Percentiles rank a stretch among this genome's conserved stretches.
Evolutionary conservation across 176 grass and related monocot species (phyloP).

Genomic region (Neostapfia colusana): DNA sequence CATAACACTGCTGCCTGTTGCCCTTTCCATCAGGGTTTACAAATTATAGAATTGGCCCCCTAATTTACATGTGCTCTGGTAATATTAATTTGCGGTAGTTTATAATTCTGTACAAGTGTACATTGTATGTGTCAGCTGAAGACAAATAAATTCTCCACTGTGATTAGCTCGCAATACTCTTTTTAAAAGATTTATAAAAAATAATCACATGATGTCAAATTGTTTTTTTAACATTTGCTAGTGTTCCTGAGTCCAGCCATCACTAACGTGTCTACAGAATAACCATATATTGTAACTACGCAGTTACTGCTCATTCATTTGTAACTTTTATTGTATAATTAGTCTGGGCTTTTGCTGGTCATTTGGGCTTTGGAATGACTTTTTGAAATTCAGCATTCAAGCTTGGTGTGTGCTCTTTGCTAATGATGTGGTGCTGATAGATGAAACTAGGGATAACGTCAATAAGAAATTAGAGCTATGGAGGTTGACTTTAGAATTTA

Average conservation of each 20-base stretch:
- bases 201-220: conserved; percentile 2
- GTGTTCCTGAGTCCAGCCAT: not conserved
- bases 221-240: not conserved
- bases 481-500: too few relatives aligned
- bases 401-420: too few relatives aligned
- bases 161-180: not conserved
- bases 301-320: not conserved
- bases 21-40: not conserved
- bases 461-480: too few relatives aligned
- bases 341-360: conserved; percentile 4
- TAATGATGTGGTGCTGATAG: too few relatives aligned
- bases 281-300: not conserved
- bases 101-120: not conserved
- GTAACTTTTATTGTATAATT: not conserved
- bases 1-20: conserved; percentile 1
- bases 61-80: not conserved
- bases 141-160: not conserved
- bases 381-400: not conserved
- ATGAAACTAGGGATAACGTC: too few relatives aligned
- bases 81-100: conserved; percentile 6
- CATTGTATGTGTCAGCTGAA: not conserved
- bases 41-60: conserved; percentile 9
- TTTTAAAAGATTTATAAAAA: conserved; percentile 17
- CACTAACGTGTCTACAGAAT: not conserved
- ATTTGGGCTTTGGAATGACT: not conserved